Evolutionary conservation across 139 green algal species (phyloP), one percentile per base, ranked within the genome.

Genomic region (Chlamydomonas applanata): DNA sequence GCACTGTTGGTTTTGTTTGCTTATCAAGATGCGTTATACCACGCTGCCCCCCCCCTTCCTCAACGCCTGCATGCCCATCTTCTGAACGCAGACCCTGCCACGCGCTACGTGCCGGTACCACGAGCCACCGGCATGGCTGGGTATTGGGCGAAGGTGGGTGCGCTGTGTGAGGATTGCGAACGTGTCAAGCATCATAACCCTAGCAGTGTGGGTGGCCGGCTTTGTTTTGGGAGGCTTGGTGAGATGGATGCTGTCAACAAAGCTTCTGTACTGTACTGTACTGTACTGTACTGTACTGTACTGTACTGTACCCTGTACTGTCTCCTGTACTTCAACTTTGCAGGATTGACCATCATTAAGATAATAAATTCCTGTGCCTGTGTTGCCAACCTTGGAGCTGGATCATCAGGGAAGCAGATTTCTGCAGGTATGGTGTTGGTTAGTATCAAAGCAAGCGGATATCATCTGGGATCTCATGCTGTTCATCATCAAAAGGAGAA

Each of bases 91-190:
- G 78, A 76, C 57, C 72, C 72, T 25, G 25, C 7, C 56, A 83
- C 73, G 45, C 57, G 40, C 22, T 86, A 52, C 30, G 27, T 74
- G 4, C 77, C 77, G 0, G 16, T 80, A 7, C 78, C 82, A 4
- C 9, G 32, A 2, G 22, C 35, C 25, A 69, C 69, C 2, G 63
- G 56, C 17, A 44, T 83, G 53, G 75, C 30, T 0, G 75, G 72
- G 32, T 87, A 80, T 62, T 87, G 82, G 82, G 49, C 71, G 36
- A 79, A 79, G 40, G 68, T 79, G 53, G 25, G 59, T 24, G 27
- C 29, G 16, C 61, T 69, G 13, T 64, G 13, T 14, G 7, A 33
- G 56, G 16, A 32, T n/a, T n/a, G n/a, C n/a, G n/a, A n/a, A n/a
- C n/a, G n/a, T n/a, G n/a, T n/a, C n/a, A n/a, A n/a, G n/a, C n/a